Conservation (phyloP, 805 yeast species). For the Myxozyma sirexii region DNA sequence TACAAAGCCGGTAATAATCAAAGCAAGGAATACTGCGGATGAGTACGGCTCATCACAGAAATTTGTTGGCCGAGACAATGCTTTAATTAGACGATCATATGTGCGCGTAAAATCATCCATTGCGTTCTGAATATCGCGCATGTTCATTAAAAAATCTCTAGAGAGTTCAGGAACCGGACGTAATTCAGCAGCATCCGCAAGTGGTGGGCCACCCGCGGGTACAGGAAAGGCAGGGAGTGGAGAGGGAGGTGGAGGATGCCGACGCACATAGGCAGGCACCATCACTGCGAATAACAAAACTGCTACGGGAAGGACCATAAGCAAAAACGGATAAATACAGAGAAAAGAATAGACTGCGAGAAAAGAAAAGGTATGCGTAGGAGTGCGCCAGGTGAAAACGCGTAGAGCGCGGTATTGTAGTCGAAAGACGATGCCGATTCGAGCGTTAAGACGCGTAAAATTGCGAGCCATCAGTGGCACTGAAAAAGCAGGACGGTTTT, state of each 20-base stretch:
- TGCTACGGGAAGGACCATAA: slow-evolving; percentile 65
- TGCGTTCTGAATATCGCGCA: slow-evolving; percentile 56
- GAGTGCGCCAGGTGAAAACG: slow-evolving; percentile 72
- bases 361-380: slow-evolving; percentile 65
- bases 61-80: slow-evolving; percentile 31
- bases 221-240: slow-evolving; percentile 38
- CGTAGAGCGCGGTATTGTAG: slow-evolving; percentile 64
- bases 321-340: slow-evolving; percentile 70
- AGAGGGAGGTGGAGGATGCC: slow-evolving; percentile 59
- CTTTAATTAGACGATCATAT: slow-evolving; percentile 33
- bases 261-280: slow-evolving; percentile 67
- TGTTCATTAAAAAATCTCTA: slow-evolving; percentile 53
- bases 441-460: slow-evolving; percentile 56
- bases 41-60: slow-evolving; percentile 35
- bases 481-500: slow-evolving; percentile 45
- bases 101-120: slow-evolving; percentile 40
- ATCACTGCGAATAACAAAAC: slow-evolving; percentile 59
- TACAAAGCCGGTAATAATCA: slow-evolving; percentile 40
- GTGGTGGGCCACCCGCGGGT: slow-evolving; percentile 35
- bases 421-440: slow-evolving; percentile 59
- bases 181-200: slow-evolving; percentile 31
- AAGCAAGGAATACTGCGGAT: slow-evolving; percentile 31
- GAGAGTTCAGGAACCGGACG: slow-evolving; percentile 36
- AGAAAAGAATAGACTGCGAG: slow-evolving; percentile 64
- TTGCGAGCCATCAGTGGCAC: slow-evolving; percentile 59